Evolutionary conservation across 805 yeast genomes (phyloP).

Genomic region (Danielia oregonensis): DNA sequence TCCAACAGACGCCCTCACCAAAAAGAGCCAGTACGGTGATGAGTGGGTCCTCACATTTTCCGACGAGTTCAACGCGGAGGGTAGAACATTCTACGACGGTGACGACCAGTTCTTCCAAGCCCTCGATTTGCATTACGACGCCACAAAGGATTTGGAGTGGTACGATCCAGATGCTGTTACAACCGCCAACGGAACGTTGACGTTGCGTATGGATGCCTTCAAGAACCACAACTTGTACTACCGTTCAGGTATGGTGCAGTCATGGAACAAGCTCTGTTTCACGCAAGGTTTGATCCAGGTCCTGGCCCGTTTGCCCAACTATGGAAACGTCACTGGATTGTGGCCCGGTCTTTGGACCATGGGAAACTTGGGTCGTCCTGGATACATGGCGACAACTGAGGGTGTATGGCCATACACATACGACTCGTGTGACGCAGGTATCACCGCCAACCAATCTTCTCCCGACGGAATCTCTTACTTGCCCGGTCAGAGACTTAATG

Average conservation of each 20-base stretch:
- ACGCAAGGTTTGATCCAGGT: conserved; percentile 30
- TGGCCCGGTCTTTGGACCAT: conserved; percentile 41
- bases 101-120: conserved; percentile 44
- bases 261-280: conserved; percentile 38
- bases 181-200: conserved; percentile 36
- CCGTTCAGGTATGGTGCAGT: conserved; percentile 39
- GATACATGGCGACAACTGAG: conserved; percentile 32
- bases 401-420: conserved; percentile 41
- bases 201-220: conserved; percentile 36
- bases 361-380: conserved; percentile 37
- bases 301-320: conserved; percentile 28
- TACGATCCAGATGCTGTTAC: conserved; percentile 42
- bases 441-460: conserved; percentile 36
- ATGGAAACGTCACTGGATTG: conserved; percentile 28
- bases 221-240: conserved; percentile 33
- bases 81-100: conserved; percentile 41
- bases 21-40: conserved; percentile 47
- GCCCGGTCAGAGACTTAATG: conserved; percentile 33
- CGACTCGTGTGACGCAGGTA: conserved; percentile 35
- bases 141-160: conserved; percentile 43
- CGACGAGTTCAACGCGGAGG: conserved; percentile 42
- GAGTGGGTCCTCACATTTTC: conserved; percentile 37
- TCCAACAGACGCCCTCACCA: conserved; percentile 26
- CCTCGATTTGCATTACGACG: conserved; percentile 38
- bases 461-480: conserved; percentile 37